Base-by-base conservation (phyloP, 2,329 filamentous ascomycete species). In the Talaromyces sp. region DNA sequence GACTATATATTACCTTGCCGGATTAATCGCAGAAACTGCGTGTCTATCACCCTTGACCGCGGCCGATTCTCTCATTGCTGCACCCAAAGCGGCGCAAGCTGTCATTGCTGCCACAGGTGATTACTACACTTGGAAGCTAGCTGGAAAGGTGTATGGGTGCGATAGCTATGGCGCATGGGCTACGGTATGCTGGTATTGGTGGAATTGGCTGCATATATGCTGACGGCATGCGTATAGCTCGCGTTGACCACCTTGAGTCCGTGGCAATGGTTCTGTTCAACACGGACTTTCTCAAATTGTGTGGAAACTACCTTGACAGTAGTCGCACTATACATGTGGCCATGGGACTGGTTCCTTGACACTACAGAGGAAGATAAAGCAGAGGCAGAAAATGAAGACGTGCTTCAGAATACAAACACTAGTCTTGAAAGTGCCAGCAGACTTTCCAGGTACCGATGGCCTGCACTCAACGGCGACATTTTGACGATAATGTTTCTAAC, bases 211-310 rank as follows among this genome's bases (percentile, higher is more conserved):
- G n/a, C 12, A 35, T 31, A 8, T 35, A 4, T 38, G 29, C 53
- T 55, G 19, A 55, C 38, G n/a, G n/a, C 21, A 17, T 29, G 27
- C 14, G 11, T 19, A 19, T 72, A 92, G 87, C 79, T 96, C 52
- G 81, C 83, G 61, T 82, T 94, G 75, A 87, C 86, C 3, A 74
- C 89, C 50, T 79, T 87, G 68, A 96, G 87, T 74, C 91, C 94
- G 7, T 99, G 94, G 92, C 91, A 97, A 73, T 97, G 91, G 90
- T 97, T 94, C 75, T 94, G 89, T 76, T 94, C 92, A 1, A 93
- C 92, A 0, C 85, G 94, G 53, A 96, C 94, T 0, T 88, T 99
- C 70, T 97, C 93, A 58, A 99, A 99, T 76, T 94, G 88, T 57
- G 79, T 97, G 4, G 94, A 99, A 79, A 91, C 89, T n/a, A 90